phyloP scores from a whole-genome alignment of 2,329 filamentous ascomycete genomes.

The Boeremia exigua region DNA sequence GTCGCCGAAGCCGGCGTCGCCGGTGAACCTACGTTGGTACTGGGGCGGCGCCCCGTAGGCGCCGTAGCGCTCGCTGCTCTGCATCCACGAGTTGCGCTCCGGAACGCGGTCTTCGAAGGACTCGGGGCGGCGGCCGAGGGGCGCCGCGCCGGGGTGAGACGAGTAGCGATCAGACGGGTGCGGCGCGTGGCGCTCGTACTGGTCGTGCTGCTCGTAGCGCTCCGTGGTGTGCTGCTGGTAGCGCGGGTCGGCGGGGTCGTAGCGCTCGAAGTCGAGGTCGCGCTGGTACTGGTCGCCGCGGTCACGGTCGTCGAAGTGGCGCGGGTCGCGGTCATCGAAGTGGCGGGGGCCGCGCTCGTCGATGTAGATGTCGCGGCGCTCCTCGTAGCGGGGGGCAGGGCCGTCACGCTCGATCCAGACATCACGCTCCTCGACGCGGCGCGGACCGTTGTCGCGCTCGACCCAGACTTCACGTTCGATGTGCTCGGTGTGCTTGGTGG shows the following conservation, averaged over 20 bases:
- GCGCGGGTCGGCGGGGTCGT: conserved; percentile 29
- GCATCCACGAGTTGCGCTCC: conserved; percentile 44
- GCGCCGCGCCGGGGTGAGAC: conserved; percentile 17
- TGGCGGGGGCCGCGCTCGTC: conserved; percentile 31
- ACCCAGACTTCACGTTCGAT: conserved; percentile 39
- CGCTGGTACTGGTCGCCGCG: conserved; percentile 29
- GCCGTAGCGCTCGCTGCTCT: conserved; percentile 24
- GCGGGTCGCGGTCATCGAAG: conserved; percentile 20
- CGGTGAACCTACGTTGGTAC: conserved; percentile 41
- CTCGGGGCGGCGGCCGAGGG: conserved; percentile 41
- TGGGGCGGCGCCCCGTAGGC: conserved; percentile 37
- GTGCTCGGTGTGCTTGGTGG: conserved; percentile 30
- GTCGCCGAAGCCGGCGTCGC: conserved; percentile 47
- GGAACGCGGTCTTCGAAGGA: conserved; percentile 46
- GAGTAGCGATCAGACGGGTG: conserved; percentile 23
- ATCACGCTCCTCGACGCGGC: conserved; percentile 40
- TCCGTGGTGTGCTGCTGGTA: conserved; percentile 37
- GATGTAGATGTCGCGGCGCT: conserved; percentile 31
- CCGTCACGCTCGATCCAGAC: conserved; percentile 35
- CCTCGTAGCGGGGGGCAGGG: conserved; percentile 25
- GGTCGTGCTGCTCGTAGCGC: conserved; percentile 23
- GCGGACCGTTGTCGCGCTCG: conserved; percentile 34
- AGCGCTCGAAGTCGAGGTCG: conserved; percentile 29
- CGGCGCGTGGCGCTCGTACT: conserved; percentile 25
- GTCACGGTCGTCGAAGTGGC: conserved; percentile 30